phyloP scores from a whole-genome alignment of 768 basidiomycete genomes.

The Trametes cubensis region DNA sequence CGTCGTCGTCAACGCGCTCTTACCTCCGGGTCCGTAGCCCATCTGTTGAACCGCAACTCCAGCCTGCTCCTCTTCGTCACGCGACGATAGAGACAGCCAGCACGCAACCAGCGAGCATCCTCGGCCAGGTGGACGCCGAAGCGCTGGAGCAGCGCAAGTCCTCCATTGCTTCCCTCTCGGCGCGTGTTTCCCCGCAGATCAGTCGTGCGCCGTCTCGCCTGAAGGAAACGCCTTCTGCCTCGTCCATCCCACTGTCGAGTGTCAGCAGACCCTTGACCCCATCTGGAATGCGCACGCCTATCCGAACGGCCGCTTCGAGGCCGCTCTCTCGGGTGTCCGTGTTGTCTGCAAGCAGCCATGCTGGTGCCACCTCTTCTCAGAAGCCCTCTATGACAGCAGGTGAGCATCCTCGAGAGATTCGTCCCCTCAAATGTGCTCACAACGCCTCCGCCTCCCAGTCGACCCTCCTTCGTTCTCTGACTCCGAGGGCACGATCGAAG shows the following conservation, averaged over 20 bases:
- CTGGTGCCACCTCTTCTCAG: slow-evolving; percentile 1
- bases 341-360: slow-evolving; percentile 5
- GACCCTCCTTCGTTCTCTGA: slow-evolving; percentile 1
- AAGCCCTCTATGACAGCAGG: slow-evolving; percentile 14
- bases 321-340: slow-evolving; percentile 5
- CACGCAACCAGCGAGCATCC: not conserved
- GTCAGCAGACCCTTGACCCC: slow-evolving; percentile 15
- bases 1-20: slow-evolving; percentile 1
- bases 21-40: not conserved
- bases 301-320: slow-evolving; percentile 3
- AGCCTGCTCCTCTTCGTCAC: not conserved
- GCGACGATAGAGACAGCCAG: too few species aligned
- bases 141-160: not conserved
- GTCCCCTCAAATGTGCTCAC: not conserved
- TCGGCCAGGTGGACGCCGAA: not conserved
- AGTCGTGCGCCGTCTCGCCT: not conserved
- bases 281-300: not conserved
- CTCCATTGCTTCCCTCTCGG: slow-evolving; percentile 3
- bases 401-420: not conserved
- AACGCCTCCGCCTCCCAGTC: not conserved
- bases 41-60: not conserved
- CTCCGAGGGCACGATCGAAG: slow-evolving; percentile 13
- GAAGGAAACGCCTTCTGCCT: not conserved
- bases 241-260: not conserved
- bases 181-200: not conserved